Conservation (phyloP, 129 eudicot genomes). For the Calendula officinalis region DNA sequence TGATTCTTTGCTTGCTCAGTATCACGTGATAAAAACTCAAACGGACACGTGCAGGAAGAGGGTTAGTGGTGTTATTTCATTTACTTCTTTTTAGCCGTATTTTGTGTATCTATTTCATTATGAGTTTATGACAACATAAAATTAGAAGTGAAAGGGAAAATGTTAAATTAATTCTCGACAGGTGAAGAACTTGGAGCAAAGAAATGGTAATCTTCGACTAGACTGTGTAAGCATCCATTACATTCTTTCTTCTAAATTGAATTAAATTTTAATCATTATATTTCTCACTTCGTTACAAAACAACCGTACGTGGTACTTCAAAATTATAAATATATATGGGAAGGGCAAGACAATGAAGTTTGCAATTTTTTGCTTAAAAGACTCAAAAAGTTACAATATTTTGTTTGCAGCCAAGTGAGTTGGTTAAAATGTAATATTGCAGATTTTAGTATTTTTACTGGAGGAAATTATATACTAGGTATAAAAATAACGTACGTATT, state of each 20-base stretch:
- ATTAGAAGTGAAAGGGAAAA: background rate
- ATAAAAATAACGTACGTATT: too few relatives aligned
- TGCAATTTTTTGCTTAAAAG: background rate
- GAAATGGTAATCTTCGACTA: slow-evolving; percentile 48
- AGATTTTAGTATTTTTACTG: too few relatives aligned
- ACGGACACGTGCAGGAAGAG: slow-evolving; percentile 63
- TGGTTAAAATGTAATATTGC: too few relatives aligned
- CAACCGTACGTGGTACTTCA: background rate
- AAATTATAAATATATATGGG: background rate
- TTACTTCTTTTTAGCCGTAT: background rate
- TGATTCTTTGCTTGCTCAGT: slow-evolving; percentile 37
- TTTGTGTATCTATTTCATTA: background rate
- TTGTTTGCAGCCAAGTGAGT: background rate
- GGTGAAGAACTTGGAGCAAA: slow-evolving; percentile 62
- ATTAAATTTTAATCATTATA: background rate
- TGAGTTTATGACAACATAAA: background rate
- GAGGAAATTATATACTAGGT: too few relatives aligned
- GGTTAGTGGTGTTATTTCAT: slow-evolving; percentile 33
- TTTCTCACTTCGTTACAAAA: background rate
- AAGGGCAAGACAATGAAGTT: background rate
- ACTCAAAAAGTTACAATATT: background rate
- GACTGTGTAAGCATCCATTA: slow-evolving; percentile 47
- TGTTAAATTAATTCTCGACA: slow-evolving; percentile 8
- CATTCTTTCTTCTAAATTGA: background rate
- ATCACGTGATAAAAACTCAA: slow-evolving; percentile 59